A percentile compares a stretch with the other conserved stretches of the same genome.
These are phyloP conservation scores for Nothophytophthora sp. DNA, from an alignment of 352 stramenopile genomes.

Conservation along the genomic window DNA sequence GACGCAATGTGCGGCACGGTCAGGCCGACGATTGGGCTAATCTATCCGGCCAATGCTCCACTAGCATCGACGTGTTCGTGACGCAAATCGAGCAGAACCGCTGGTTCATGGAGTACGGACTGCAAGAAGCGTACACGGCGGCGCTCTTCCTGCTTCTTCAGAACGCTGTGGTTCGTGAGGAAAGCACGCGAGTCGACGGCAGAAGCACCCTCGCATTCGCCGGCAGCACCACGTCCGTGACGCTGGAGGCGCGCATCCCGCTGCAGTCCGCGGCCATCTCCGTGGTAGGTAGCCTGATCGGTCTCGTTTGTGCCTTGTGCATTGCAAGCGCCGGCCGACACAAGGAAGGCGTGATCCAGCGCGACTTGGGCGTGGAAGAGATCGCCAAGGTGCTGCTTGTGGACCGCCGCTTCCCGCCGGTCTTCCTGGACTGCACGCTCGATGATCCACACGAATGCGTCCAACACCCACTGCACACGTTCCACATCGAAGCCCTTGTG, in stretches of 20 bases:
- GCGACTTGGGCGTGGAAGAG: constrained; percentile 28
- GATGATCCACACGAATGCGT: constrained; percentile 8
- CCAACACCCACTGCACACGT: constrained; percentile 20
- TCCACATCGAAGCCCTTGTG: constrained; percentile 29
- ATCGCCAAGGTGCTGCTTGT: constrained; percentile 46
- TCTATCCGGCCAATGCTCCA: constrained; percentile 38
- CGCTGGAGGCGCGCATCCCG: constrained; percentile 36
- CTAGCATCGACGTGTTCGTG: constrained; percentile 38
- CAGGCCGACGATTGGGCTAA: constrained; percentile 17
- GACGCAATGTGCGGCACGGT: constrained; percentile 20
- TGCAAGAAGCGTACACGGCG: constrained; percentile 53
- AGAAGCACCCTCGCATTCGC: constrained; percentile 35
- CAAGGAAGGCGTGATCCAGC: constrained; percentile 20
- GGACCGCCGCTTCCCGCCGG: constrained; percentile 28
- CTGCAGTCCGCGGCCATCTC: constrained; percentile 34
- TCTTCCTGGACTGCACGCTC: constrained; percentile 41
- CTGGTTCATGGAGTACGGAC: constrained; percentile 41
- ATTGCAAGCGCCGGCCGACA: constrained; percentile 17
- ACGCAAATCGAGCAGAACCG: constrained; percentile 39
- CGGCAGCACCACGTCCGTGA: constrained; percentile 30
- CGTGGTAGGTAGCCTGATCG: constrained; percentile 17
- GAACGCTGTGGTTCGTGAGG: constrained; percentile 38
- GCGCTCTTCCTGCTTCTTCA: constrained; percentile 63
- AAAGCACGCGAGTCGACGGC: constrained; percentile 16
- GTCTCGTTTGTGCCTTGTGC: constrained; percentile 12